Evolutionary conservation across 805 yeast species (phyloP), one percentile per base, ranked within the genome.

Genomic region (Yarrowia phangngaensis): DNA sequence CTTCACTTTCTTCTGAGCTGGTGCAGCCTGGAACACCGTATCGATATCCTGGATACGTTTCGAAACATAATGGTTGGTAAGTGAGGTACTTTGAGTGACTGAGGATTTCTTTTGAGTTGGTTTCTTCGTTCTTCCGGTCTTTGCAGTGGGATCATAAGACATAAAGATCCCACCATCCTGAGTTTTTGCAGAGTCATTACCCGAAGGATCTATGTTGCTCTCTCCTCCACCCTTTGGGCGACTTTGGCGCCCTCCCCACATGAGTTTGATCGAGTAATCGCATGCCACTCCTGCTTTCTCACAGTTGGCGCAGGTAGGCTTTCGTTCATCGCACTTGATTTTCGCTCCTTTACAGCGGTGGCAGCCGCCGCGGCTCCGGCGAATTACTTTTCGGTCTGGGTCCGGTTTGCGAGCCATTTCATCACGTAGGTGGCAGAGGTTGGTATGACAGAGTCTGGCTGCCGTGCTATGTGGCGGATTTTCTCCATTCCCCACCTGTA

Each of bases 161-260:
- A 38, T 24, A 19, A 27, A 38, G n/a, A n/a, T n/a, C n/a, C n/a
- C n/a, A n/a, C n/a, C n/a, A n/a, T 9, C 46, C 46, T 2, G 13
- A 5, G n/a, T 8, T 23, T 19, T 15, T 14, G 19, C 19, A 8
- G 20, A 24, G 27, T 9, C 9, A 12, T 24, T 9, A 9, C n/a
- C 20, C n/a, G 33, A 5, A 17, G 33, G 19, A 4, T 20, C 15
- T 4, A 19, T n/a, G 13, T n/a, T 19, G 8, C 15, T 5, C n/a
- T 29, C 34, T 8, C 23, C 31, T 8, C 11, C 5, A 12, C 28
- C 28, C 22, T 45, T 31, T 11, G 40, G 38, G 7, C 32, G 31
- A 20, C 41, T 70, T 75, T 85, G 85, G 40, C 88, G 63, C 0
- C 89, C 89, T 14, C 86, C 88, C 90, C 90, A 84, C 0, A 78